Conservation (phyloP, 1,139 yeast species). For the Candida sanyaensis region DNA sequence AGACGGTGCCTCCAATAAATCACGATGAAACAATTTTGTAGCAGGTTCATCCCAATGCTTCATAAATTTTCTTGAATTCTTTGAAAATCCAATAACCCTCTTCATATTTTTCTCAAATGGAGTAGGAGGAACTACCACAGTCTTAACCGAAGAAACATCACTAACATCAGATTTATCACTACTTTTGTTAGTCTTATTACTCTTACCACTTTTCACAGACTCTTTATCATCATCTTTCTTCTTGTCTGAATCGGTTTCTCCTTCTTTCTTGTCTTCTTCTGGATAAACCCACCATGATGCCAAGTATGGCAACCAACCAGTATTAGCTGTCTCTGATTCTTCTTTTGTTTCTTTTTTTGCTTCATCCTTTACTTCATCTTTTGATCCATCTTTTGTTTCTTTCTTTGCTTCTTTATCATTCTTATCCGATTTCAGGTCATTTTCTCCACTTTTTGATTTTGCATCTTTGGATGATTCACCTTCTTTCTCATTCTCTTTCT, state of each 20-base stretch:
- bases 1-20: conserved; percentile 1
- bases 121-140: neutral
- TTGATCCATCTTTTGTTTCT: neutral
- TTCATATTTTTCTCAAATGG: conserved; percentile 12
- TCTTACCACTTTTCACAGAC: conserved; percentile 1
- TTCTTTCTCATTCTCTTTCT: conserved; percentile 6
- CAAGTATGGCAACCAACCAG: conserved; percentile 1
- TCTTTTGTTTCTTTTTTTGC: neutral
- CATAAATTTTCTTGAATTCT: conserved; percentile 23
- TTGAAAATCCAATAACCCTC: conserved; percentile 21
- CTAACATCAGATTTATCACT: neutral
- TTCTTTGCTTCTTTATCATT: too few species aligned
- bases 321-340: neutral
- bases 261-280: conserved; percentile 11
- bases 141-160: neutral
- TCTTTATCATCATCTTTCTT: neutral
- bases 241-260: neutral
- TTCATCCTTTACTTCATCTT: neutral
- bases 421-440: neutral
- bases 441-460: too few species aligned
- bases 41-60: conserved; percentile 42
- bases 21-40: conserved; percentile 19
- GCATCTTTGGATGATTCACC: conserved; percentile 5
- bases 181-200: neutral
- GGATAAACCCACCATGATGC: conserved; percentile 1